Evolutionary conservation across 2,329 filamentous ascomycete species (phyloP), one percentile per base, ranked within the genome.

Genomic region (Botryotinia calthae): DNA sequence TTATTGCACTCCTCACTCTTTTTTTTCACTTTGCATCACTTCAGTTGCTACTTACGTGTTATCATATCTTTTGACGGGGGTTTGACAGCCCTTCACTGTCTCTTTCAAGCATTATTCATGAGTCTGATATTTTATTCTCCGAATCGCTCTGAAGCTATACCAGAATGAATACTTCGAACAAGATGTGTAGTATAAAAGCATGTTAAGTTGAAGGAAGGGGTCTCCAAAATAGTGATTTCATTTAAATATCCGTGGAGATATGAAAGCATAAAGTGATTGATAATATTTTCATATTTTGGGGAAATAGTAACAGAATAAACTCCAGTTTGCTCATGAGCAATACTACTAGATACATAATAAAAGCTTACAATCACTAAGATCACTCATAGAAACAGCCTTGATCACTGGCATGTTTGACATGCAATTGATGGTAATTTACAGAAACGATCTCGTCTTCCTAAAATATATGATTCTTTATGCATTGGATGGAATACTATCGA

Each of bases 261-360:
- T 14, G 22, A 2, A 48, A 12, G 8, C 1, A 4, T 12, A 14
- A 51, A 51, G 10, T 51, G 0, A 12, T 51, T 51, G 25, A n/a
- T n/a, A 6, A 1, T 2, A 6, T 6, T 10, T 14, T 9, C 6
- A 14, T n/a, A 7, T 2, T 6, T 16, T 51, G 4, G 25, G 4
- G 14, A 0, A 25, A 51, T 14, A n/a, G 25, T 51, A 12, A n/a
- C 25, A 16, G 10, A 14, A n/a, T 1, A n/a, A n/a, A 7, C 14
- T n/a, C 0, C 25, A 51, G 48, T 10, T 51, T n/a, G 2, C 12
- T 14, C 25, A 2, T 1, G 4, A n/a, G 48, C 12, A 51, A 51
- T 51, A 16, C 5, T 14, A n/a, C 48, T n/a, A n/a, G 10, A n/a
- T 51, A 14, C 10, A n/a, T 8, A 51, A n/a, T n/a, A n/a, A n/a